Percentiles rank a stretch among this genome's conserved stretches.
These are phyloP conservation scores for Chlamydomonas sphaeroides DNA, from an alignment of 139 green algal genomes.

Conservation along the genomic window DNA sequence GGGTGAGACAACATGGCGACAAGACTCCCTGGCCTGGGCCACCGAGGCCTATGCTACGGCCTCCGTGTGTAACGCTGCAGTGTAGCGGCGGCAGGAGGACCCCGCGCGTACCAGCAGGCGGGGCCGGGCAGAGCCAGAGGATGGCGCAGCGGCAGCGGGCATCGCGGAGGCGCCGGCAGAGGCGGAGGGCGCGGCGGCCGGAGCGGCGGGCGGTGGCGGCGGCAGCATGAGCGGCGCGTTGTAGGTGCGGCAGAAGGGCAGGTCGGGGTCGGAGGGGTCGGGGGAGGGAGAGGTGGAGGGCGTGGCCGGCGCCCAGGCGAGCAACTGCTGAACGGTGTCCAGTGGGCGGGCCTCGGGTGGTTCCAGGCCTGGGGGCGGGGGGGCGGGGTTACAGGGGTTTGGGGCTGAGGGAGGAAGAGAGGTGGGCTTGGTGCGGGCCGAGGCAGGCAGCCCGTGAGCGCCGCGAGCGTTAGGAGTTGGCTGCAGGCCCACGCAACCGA, in stretches of 20 bases:
- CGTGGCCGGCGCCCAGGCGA: constrained; percentile 5
- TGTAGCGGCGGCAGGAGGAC: constrained; percentile 35
- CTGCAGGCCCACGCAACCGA: too few relatives aligned
- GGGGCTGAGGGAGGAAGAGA: not conserved
- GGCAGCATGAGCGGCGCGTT: constrained; percentile 32
- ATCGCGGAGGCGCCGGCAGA: too few relatives aligned
- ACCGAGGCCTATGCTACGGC: too few relatives aligned
- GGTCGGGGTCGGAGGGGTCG: constrained; percentile 3
- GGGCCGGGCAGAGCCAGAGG: too few relatives aligned
- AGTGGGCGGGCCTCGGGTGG: constrained; percentile 20
- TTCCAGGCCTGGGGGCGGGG: constrained; percentile 12
- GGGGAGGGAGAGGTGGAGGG: not conserved
- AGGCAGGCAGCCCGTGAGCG: too few relatives aligned
- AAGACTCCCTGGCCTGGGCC: too few relatives aligned
- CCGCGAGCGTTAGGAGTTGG: too few relatives aligned
- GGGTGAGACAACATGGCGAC: too few relatives aligned
- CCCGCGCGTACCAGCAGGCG: not conserved
- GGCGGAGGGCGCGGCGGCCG: not conserved
- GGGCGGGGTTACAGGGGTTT: too few relatives aligned
- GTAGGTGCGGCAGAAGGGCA: constrained; percentile 33
- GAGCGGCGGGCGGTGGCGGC: not conserved
- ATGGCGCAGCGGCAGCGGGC: not conserved
- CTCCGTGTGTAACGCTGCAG: too few relatives aligned
- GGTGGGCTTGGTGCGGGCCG: not conserved
- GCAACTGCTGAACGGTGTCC: not conserved